Conservation (phyloP, 139 green algal genomes). For the Tetraselmis chui region DNA sequence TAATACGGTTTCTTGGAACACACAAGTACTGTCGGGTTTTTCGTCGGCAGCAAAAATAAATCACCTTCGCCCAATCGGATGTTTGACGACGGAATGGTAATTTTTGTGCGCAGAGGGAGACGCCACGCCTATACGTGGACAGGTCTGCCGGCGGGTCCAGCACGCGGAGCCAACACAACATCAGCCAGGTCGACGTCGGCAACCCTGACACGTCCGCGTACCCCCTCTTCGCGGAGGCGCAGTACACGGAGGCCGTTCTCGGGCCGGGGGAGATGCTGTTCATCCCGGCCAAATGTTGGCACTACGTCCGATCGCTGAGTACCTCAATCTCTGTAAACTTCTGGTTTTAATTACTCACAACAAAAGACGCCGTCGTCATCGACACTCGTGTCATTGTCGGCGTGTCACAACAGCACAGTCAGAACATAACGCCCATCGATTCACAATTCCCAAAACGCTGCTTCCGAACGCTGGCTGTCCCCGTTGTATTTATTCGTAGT, state of each 20-base stretch:
- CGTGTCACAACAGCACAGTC: too few relatives aligned
- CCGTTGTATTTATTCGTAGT: too few relatives aligned
- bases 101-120: constrained; percentile 8
- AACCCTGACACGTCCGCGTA: neutral
- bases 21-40: too few relatives aligned
- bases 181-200: constrained; percentile 17
- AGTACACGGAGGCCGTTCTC: constrained; percentile 9
- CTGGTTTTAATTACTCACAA: neutral
- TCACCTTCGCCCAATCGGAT: too few relatives aligned
- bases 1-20: too few relatives aligned
- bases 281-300: constrained; percentile 12
- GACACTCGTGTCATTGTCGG: too few relatives aligned
- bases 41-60: too few relatives aligned
- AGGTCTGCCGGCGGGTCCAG: neutral
- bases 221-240: neutral
- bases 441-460: too few relatives aligned
- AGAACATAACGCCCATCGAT: too few relatives aligned
- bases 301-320: constrained; percentile 18
- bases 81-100: neutral
- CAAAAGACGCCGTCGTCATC: too few relatives aligned
- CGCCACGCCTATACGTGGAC: neutral
- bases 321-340: constrained; percentile 20
- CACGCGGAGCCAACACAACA: constrained; percentile 7
- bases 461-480: too few relatives aligned
- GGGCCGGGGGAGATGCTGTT: constrained; percentile 16